Evolutionary conservation across 208 protist genomes (phyloP).

Genomic region (Trypanosoma rangeli): DNA sequence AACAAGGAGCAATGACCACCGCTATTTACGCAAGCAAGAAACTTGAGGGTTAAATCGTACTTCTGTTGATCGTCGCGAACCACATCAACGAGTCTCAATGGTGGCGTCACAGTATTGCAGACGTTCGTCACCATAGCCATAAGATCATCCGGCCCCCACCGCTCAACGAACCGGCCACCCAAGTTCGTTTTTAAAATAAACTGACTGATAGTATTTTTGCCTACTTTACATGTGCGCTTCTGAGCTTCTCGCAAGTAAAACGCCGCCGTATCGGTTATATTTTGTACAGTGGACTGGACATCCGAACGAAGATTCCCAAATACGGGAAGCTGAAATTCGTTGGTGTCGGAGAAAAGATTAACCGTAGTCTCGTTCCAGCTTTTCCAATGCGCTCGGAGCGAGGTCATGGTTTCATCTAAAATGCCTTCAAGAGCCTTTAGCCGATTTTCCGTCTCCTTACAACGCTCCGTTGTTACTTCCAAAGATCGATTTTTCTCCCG

Average conservation of each 20-base stretch:
- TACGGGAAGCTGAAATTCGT: slow-evolving; percentile 33
- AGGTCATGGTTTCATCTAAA: slow-evolving; percentile 49
- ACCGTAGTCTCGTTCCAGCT: slow-evolving; percentile 59
- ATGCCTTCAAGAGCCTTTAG: slow-evolving; percentile 53
- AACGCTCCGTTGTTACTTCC: slow-evolving; percentile 38
- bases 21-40: slow-evolving; percentile 60
- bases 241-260: slow-evolving; percentile 54
- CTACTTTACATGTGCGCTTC: slow-evolving; percentile 56
- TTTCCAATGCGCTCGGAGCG: slow-evolving; percentile 65
- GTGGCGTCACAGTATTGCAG: slow-evolving; percentile 54
- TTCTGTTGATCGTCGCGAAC: slow-evolving; percentile 62
- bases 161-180: slow-evolving; percentile 21
- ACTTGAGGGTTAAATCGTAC: slow-evolving; percentile 55
- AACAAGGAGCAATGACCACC: slow-evolving; percentile 89
- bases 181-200: slow-evolving; percentile 41
- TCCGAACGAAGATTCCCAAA: slow-evolving; percentile 32
- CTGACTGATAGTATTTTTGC: slow-evolving; percentile 46
- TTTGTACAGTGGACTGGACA: slow-evolving; percentile 41
- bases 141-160: slow-evolving; percentile 11
- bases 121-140: slow-evolving; percentile 19
- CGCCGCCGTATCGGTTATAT: slow-evolving; percentile 84
- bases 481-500: slow-evolving; percentile 66
- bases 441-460: slow-evolving; percentile 44
- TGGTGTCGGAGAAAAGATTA: slow-evolving; percentile 64
- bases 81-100: slow-evolving; percentile 60